phyloP scores from a whole-genome alignment of 2,329 filamentous ascomycete genomes.

The Aspergillus viridinutans region DNA sequence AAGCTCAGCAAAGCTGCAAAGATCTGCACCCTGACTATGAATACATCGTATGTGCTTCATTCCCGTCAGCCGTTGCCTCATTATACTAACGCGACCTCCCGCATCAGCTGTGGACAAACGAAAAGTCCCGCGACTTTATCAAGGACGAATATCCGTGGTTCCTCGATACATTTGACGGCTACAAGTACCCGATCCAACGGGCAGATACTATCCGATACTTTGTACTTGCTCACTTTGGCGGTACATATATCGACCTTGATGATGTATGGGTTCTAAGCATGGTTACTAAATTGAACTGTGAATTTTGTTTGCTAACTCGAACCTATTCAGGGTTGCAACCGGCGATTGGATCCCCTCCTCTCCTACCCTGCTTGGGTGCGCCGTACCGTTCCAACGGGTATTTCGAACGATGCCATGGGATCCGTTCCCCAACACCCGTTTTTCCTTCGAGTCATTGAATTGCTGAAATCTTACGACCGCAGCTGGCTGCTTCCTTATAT shows the following conservation, averaged over 20 bases:
- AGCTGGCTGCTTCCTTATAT: slow-evolving; percentile 69
- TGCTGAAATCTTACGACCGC: slow-evolving; percentile 63
- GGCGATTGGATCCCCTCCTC: slow-evolving; percentile 63
- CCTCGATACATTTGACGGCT: slow-evolving; percentile 67
- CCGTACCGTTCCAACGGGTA: slow-evolving; percentile 69
- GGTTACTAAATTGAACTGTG: background rate
- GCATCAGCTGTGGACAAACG: slow-evolving; percentile 69
- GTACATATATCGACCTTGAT: slow-evolving; percentile 77
- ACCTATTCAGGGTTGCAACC: slow-evolving; percentile 57
- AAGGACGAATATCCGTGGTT: slow-evolving; percentile 73
- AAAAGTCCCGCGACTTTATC: slow-evolving; percentile 66
- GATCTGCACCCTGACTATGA: slow-evolving; percentile 67
- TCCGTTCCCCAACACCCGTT: slow-evolving; percentile 68
- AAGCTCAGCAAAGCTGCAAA: slow-evolving; percentile 62
- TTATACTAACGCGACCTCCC: slow-evolving; percentile 15
- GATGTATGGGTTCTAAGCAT: slow-evolving; percentile 46
- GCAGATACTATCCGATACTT: slow-evolving; percentile 79
- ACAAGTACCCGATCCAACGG: slow-evolving; percentile 70
- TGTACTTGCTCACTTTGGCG: slow-evolving; percentile 69
- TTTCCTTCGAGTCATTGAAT: slow-evolving; percentile 65
- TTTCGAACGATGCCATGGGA: slow-evolving; percentile 78
- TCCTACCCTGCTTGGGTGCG: slow-evolving; percentile 67
- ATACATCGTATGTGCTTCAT: slow-evolving; percentile 56
- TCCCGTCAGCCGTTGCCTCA: background rate
- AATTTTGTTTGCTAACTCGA: slow-evolving; percentile 8